Conservation (phyloP, 2,329 filamentous ascomycete species). For the Talaromyces rugulosus region DNA sequence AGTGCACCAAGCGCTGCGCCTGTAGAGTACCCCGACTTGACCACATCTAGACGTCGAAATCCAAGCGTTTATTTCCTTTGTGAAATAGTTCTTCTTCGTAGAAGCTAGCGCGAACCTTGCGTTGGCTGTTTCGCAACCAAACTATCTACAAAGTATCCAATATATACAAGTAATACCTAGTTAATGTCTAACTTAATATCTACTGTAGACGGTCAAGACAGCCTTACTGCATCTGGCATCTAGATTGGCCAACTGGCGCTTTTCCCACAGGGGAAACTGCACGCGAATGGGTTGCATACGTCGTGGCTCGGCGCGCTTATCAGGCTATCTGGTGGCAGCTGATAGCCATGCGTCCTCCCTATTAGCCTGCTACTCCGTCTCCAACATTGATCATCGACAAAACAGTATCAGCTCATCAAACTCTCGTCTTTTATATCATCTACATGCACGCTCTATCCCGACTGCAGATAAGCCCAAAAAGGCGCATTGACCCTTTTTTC, state of each 20-base stretch:
- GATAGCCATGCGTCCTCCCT: not conserved
- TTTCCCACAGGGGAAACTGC: constrained; percentile 21
- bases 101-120: not conserved
- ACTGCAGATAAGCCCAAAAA: not conserved
- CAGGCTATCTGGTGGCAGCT: not conserved
- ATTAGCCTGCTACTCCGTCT: not conserved
- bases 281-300: constrained; percentile 11
- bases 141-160: not conserved
- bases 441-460: not conserved
- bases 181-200: not conserved
- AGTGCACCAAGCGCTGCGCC: constrained; percentile 12
- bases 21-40: constrained; percentile 36
- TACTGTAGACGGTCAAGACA: not conserved
- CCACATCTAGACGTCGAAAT: constrained; percentile 32
- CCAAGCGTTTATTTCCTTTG: constrained; percentile 11
- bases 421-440: not conserved
- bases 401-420: not conserved
- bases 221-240: constrained; percentile 6
- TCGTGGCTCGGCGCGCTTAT: not conserved
- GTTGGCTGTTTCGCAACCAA: not conserved
- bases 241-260: constrained; percentile 10
- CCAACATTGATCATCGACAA: not conserved
- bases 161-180: not conserved
- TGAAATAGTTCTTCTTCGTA: not conserved
- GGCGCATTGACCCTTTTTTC: not conserved